A percentile compares a stretch with the other conserved stretches of the same genome.
Evolutionary conservation across 257 asterid species (phyloP).

Genomic region (Rubia yunnanensis): DNA sequence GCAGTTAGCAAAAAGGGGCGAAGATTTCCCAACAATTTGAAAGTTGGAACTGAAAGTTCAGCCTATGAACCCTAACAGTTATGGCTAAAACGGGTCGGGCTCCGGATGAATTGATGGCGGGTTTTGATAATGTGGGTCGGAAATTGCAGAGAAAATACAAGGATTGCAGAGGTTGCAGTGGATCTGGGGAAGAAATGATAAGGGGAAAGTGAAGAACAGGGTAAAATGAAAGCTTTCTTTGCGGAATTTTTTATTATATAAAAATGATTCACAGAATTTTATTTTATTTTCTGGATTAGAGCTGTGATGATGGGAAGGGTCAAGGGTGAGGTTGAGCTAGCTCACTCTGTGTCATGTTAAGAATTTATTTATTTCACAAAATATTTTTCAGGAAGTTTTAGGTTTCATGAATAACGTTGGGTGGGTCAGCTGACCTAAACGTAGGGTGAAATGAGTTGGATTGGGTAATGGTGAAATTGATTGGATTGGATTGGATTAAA

Average conservation of each 20-base stretch:
- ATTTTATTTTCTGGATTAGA: slow-evolving; percentile 19
- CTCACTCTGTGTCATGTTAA: background rate
- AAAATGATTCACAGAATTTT: background rate
- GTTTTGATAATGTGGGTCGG: slow-evolving; percentile 1
- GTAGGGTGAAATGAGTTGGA: too few relatives aligned
- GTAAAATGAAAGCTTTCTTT: slow-evolving; percentile 14
- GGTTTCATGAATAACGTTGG: too few relatives aligned
- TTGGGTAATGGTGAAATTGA: too few relatives aligned
- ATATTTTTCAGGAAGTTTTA: background rate
- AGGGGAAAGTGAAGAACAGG: slow-evolving; percentile 16
- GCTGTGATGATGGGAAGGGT: slow-evolving; percentile 29
- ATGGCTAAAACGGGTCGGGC: slow-evolving; percentile 4
- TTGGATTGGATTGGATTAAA: too few relatives aligned
- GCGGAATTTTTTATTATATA: background rate
- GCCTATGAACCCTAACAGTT: background rate
- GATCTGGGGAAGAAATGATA: slow-evolving; percentile 23
- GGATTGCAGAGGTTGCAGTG: slow-evolving; percentile 17
- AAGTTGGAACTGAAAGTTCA: slow-evolving; percentile 1
- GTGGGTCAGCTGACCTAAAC: too few relatives aligned
- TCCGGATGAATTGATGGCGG: background rate
- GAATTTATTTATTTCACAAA: background rate
- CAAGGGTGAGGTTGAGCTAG: slow-evolving; percentile 21
- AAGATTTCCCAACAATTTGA: slow-evolving; percentile 4
- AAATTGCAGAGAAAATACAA: background rate
- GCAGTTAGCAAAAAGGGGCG: background rate